phyloP scores from a whole-genome alignment of 2,329 filamentous ascomycete genomes.

The Pseudocercospora fijiensis region DNA sequence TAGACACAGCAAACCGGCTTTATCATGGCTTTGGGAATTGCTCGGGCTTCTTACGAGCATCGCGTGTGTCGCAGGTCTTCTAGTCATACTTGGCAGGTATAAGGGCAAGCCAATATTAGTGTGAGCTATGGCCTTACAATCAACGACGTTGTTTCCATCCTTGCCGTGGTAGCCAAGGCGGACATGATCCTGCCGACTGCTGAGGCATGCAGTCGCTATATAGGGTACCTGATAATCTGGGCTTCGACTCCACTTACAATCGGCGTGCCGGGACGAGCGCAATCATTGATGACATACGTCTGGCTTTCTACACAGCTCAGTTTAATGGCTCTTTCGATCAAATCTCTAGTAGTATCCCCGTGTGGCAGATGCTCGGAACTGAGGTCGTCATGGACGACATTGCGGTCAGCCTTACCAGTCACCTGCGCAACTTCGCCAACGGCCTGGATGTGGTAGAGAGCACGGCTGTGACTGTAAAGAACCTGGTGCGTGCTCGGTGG shows the following conservation, averaged over 20 bases:
- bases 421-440: too few relatives aligned
- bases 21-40: constrained; percentile 28
- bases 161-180: constrained; percentile 17
- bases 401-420: constrained; percentile 16
- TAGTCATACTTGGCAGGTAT: constrained; percentile 15
- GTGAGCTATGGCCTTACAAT: constrained; percentile 23
- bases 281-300: not conserved
- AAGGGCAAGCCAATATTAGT: constrained; percentile 17
- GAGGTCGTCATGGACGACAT: not conserved
- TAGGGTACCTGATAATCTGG: too few relatives aligned
- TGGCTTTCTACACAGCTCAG: constrained; percentile 4
- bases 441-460: too few relatives aligned
- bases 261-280: not conserved
- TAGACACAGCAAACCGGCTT: too few relatives aligned
- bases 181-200: constrained; percentile 22
- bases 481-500: constrained; percentile 18
- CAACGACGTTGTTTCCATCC: constrained; percentile 22
- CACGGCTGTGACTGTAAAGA: constrained; percentile 1
- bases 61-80: constrained; percentile 17
- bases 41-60: constrained; percentile 18
- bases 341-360: too few relatives aligned
- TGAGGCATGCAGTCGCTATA: constrained; percentile 12
- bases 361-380: constrained; percentile 7
- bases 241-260: not conserved
- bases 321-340: not conserved